Percentiles rank a stretch among this genome's conserved stretches.
Conservation (phyloP, 1,284 basidiomycete species). For the Waitea zeae region DNA sequence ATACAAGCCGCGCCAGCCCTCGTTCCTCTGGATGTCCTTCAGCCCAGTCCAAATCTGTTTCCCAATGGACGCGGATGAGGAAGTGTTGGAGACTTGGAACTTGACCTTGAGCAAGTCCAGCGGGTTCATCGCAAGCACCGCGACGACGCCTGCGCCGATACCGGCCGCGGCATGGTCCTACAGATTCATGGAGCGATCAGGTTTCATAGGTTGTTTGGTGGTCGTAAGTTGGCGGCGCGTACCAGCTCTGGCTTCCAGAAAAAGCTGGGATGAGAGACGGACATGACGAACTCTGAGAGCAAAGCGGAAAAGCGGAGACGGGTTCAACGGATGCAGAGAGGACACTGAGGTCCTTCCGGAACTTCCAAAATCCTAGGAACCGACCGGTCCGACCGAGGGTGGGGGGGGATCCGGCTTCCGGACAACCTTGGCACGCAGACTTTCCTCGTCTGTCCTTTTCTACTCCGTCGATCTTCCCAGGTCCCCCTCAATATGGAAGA, state of each 20-base stretch:
- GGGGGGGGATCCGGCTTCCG: too few relatives aligned
- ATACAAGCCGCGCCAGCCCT: slow-evolving; percentile 83
- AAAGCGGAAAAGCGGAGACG: too few relatives aligned
- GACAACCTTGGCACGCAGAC: too few relatives aligned
- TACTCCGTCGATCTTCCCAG: too few relatives aligned
- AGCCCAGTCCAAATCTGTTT: slow-evolving; percentile 67
- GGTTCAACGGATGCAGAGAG: too few relatives aligned
- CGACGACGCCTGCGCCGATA: slow-evolving; percentile 82
- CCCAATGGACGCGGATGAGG: slow-evolving; percentile 47
- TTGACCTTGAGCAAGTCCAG: slow-evolving; percentile 94
- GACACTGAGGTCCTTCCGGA: too few relatives aligned
- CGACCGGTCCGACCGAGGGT: too few relatives aligned
- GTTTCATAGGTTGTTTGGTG: slow-evolving; percentile 1
- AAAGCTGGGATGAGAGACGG: slow-evolving; percentile 45
- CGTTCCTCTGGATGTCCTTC: slow-evolving; percentile 51
- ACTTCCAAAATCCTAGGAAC: too few relatives aligned
- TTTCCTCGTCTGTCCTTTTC: too few relatives aligned
- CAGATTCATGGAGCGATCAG: slow-evolving; percentile 3
- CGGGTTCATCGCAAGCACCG: slow-evolving; percentile 95
- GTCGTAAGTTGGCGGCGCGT: too few relatives aligned
- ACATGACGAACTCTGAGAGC: too few relatives aligned
- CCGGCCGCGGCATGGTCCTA: slow-evolving; percentile 92
- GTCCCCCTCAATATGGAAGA: too few relatives aligned
- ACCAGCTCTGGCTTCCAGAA: slow-evolving; percentile 58
- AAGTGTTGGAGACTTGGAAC: slow-evolving; percentile 76